Conservation (phyloP, 768 basidiomycete genomes). For the Tylopilus vinaceipallidus region DNA sequence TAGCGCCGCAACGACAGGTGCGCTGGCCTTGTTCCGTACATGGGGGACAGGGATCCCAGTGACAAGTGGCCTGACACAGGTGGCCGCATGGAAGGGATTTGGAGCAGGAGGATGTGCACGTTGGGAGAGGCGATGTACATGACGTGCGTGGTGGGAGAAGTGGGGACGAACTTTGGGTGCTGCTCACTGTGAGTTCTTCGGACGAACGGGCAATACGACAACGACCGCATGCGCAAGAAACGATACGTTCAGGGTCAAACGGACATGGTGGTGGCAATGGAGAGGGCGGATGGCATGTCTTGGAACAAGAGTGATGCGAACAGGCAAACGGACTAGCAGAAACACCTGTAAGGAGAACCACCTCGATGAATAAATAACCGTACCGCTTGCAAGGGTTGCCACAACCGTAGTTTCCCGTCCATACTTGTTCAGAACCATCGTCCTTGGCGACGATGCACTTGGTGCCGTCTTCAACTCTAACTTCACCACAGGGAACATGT, state of each 20-base stretch:
- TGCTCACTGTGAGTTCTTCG: constrained; percentile 14
- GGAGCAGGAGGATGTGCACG: constrained; percentile 67
- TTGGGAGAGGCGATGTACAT: constrained; percentile 80
- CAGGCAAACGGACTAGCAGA: constrained; percentile 64
- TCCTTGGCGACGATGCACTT: constrained; percentile 27
- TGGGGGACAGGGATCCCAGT: constrained; percentile 76
- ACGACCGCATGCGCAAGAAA: constrained; percentile 83
- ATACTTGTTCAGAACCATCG: constrained; percentile 41
- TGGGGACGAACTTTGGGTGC: background rate
- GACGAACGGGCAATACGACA: constrained; percentile 39
- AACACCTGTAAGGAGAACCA: background rate
- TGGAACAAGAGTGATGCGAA: constrained; percentile 68
- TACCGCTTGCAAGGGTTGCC: constrained; percentile 57
- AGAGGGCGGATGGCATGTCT: constrained; percentile 77
- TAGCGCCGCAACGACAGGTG: constrained; percentile 86
- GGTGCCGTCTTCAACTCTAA: constrained; percentile 41
- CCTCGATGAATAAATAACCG: constrained; percentile 7
- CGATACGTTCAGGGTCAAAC: constrained; percentile 61
- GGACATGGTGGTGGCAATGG: constrained; percentile 62
- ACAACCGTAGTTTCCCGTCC: constrained; percentile 72
- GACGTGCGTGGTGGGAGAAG: constrained; percentile 41
- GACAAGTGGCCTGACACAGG: constrained; percentile 67
- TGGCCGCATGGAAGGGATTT: constrained; percentile 75
- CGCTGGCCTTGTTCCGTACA: constrained; percentile 68
- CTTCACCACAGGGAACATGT: constrained; percentile 64